Base-by-base conservation (phyloP, 805 yeast species). In the Saccharomycopsis amapae region DNA sequence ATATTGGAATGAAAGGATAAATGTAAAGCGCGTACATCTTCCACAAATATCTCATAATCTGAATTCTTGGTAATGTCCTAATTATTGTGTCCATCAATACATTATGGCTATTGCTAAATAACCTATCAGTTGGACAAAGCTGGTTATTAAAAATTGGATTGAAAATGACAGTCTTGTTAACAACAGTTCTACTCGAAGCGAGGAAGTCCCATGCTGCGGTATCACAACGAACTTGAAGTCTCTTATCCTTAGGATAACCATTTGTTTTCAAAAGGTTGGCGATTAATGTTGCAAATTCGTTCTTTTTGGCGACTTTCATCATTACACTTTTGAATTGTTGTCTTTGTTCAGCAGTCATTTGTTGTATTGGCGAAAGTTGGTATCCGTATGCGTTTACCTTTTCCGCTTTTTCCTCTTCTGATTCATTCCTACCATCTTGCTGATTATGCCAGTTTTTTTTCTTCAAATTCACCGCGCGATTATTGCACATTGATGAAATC, bases 1-100 rank as follows among this genome's bases (percentile, higher is more conserved):
- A 17, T 3, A 48, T 40, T 13, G 51, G 49, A 18, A 45, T 26
- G 33, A 48, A 48, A 7, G 51, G 51, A 20, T 15, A 40, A 19
- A 48, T 23, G 19, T 45, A 48, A 1, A 45, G 26, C 13, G 30
- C 18, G 22, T 17, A 45, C 35, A 41, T 40, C 19, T 40, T 35
- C 51, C 51, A 48, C 20, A 48, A 30, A 22, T 48, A 48, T 15
- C 31, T 17, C 5, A 48, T 7, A 4, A 45, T 32, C 25, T 40
- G 26, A 17, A 39, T 28, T 6, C 36, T 15, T 20, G 51, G 51
- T 13, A 48, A 32, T 38, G 40, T 18, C 7, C 34, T 34, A 9
- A 32, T 12, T 24, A 47, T 39, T 17, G 15, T 9, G 7, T n/a
- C 6, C 15, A 31, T 6, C 35, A 19, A 9, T 18, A 17, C 26